phyloP scores from a whole-genome alignment of 1,139 yeast species.

The Sugiyamaella pinicola region DNA sequence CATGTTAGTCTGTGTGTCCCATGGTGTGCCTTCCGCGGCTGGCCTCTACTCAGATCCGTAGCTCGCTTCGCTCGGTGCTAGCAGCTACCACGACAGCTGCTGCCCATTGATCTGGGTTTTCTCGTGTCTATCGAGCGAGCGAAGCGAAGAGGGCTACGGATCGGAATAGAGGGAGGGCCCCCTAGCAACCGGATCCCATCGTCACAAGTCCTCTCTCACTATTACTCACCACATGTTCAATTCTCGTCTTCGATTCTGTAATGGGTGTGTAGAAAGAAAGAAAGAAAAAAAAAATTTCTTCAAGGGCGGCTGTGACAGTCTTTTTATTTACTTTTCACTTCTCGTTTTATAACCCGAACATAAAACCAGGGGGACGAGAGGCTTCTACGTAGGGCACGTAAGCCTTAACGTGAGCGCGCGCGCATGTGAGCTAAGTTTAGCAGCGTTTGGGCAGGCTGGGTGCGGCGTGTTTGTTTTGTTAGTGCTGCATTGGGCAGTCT shows the following conservation, averaged over 20 bases:
- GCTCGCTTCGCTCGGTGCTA: neutral
- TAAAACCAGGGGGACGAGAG: constrained; percentile 13
- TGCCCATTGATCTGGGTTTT: too few relatives aligned
- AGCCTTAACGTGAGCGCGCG: neutral
- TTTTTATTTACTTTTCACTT: neutral
- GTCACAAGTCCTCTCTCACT: neutral
- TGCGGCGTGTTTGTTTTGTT: constrained; percentile 15
- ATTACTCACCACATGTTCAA: constrained; percentile 11
- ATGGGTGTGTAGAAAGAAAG: neutral
- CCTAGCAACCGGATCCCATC: neutral
- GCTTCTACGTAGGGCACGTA: constrained; percentile 8
- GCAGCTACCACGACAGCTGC: neutral
- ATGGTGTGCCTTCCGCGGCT: constrained; percentile 7
- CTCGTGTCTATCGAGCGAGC: too few relatives aligned
- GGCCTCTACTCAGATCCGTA: constrained; percentile 1
- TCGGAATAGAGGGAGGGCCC: neutral
- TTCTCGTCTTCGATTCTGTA: neutral
- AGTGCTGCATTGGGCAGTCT: constrained; percentile 7
- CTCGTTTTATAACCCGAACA: constrained; percentile 1
- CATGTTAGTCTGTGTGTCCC: constrained; percentile 1
- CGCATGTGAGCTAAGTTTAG: constrained; percentile 17
- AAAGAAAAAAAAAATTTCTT: neutral
- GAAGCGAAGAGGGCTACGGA: neutral
- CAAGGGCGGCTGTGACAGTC: neutral
- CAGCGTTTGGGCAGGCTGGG: neutral